These are phyloP conservation scores for Pichia norvegensis DNA, from an alignment of 1,139 yeast species.

Conservation along the genomic window DNA sequence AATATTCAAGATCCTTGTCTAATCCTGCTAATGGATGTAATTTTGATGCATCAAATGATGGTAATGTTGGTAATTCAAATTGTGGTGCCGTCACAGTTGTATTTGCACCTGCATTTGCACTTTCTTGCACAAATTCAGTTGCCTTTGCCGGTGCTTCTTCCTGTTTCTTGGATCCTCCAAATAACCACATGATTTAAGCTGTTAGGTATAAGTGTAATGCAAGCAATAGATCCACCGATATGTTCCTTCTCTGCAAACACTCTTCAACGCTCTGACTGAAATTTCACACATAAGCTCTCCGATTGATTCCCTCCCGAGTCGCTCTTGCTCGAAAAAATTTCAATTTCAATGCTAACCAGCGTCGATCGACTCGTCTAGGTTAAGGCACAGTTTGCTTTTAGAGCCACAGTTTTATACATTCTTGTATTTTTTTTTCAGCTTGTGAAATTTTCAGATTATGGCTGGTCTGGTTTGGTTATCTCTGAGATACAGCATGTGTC, in stretches of 20 bases:
- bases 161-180: conserved; percentile 10
- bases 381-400: neutral
- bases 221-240: no score
- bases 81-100: conserved; percentile 5
- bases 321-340: no score
- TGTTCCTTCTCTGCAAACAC: neutral
- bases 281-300: no score
- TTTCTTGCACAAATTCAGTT: neutral
- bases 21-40: conserved; percentile 94
- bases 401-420: neutral
- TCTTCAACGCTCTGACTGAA: neutral
- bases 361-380: neutral
- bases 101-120: neutral
- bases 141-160: conserved; percentile 1
- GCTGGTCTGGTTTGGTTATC: no score
- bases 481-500: no score
- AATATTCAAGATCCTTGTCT: conserved; percentile 79
- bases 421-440: no score
- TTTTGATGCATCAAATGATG: conserved; percentile 59
- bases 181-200: conserved; percentile 17
- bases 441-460: no score
- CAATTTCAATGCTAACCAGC: neutral
- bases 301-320: neutral
- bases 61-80: conserved; percentile 8
- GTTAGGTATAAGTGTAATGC: neutral